phyloP scores from a whole-genome alignment of 2,329 filamentous ascomycete species.

The Aureobasidium subglaciale region DNA sequence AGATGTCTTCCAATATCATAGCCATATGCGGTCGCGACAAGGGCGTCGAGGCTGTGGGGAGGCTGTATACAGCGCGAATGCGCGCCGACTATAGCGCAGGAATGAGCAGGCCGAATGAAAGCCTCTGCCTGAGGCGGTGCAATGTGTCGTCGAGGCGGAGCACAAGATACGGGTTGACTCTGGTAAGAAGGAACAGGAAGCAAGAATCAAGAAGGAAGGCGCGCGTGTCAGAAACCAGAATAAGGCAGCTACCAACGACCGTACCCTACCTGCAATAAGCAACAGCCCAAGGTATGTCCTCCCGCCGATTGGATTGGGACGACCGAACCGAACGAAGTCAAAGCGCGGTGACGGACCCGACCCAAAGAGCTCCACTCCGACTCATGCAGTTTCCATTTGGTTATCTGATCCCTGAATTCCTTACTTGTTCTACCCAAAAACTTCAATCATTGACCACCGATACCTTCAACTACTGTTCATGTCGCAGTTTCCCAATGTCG shows the following conservation, averaged over 20 bases:
- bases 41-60: conserved; percentile 12
- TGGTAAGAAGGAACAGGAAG: conserved; percentile 6
- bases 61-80: conserved; percentile 10
- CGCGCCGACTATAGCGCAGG: not conserved
- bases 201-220: not conserved
- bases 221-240: conserved; percentile 9
- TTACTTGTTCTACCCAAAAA: not conserved
- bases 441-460: not conserved
- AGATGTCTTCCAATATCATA: conserved; percentile 14
- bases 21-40: conserved; percentile 6
- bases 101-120: not conserved
- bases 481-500: not conserved
- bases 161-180: not conserved
- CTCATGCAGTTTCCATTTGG: not conserved
- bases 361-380: not conserved
- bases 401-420: conserved; percentile 7
- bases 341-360: not conserved
- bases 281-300: conserved; percentile 3
- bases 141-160: not conserved
- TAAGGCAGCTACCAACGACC: conserved; percentile 4
- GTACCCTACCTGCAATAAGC: conserved; percentile 8
- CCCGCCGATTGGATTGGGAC: conserved; percentile 9
- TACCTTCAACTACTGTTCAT: not conserved
- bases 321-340: conserved; percentile 4
- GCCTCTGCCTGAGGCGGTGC: conserved; percentile 9